phyloP scores from a whole-genome alignment of 257 asterid species.

The Solanum boliviense region DNA sequence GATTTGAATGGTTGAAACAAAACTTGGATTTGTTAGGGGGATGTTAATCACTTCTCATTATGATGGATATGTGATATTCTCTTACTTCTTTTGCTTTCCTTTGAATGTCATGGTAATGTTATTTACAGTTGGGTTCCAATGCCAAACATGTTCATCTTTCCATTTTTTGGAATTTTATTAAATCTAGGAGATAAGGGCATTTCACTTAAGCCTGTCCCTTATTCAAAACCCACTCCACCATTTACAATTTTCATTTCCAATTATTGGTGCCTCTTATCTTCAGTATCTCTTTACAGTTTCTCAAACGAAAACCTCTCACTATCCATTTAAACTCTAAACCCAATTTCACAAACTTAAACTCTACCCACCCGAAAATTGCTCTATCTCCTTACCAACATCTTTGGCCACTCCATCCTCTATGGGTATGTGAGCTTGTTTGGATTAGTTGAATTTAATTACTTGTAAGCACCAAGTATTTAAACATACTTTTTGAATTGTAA shows the following conservation, averaged over 20 bases:
- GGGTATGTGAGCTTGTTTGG: not conserved
- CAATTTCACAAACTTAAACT: too few species aligned
- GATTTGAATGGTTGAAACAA: too few species aligned
- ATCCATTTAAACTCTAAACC: not conserved
- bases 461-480: not conserved
- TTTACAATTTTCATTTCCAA: not conserved
- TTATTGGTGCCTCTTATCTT: not conserved
- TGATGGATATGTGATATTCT: not conserved
- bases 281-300: not conserved
- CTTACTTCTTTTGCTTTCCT: not conserved
- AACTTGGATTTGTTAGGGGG: too few species aligned
- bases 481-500: not conserved
- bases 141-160: not conserved
- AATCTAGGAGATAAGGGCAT: not conserved
- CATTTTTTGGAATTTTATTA: not conserved
- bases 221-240: not conserved
- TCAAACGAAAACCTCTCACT: not conserved
- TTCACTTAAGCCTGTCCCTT: not conserved
- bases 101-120: not conserved
- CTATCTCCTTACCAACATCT: not conserved
- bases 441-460: not conserved
- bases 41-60: too few species aligned
- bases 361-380: not conserved
- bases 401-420: not conserved
- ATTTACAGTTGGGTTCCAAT: not conserved